Evolutionary conservation across 2,329 filamentous ascomycete genomes (phyloP), one percentile per base, ranked within the genome.

Genomic region (Botryotinia convoluta): DNA sequence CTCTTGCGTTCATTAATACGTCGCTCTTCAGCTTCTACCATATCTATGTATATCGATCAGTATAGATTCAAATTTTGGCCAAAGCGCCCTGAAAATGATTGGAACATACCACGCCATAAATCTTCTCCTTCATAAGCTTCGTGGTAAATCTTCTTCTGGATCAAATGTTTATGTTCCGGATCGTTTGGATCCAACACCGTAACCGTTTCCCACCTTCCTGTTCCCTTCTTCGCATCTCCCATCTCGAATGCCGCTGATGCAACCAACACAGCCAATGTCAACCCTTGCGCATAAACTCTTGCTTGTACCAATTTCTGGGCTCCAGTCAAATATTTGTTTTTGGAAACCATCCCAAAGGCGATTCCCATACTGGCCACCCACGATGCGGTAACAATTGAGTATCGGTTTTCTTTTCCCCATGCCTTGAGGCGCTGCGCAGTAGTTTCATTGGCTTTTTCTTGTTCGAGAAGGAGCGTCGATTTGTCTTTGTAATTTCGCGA

Each of bases 61-160:
- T 65, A 54, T 45, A 1, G 20, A 22, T 44, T 60, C 29, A 51
- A 35, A 26, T 48, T 51, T 54, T 57, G 51, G 51, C 61, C 3
- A 69, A 10, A 44, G n/a, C 4, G 32, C 37, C 18, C 22, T 69
- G n/a, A 14, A 60, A 39, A 29, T 69, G 65, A 67, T n/a, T 60
- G 60, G 44, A 76, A 84, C 89, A 81, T 83, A 92, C 91, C 91
- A 86, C 90, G 96, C 96, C 96, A 99, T 79, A 98, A 87, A 83
- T 98, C 95, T 85, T 97, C 93, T 62, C 94, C 93, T 81, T 91
- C 88, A 82, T 97, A 96, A 76, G 93, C 87, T 86, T 97, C 93
- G 84, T 94, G 93, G 82, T 97, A 93, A 72, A 96, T 88, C 84
- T 86, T 90, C 89, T 95, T 95, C 88, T 97, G 93, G 77, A 97